Evolutionary conservation across 306 rosid species (phyloP), one percentile per base, ranked within the genome.

Genomic region (Cicer arietinum): DNA sequence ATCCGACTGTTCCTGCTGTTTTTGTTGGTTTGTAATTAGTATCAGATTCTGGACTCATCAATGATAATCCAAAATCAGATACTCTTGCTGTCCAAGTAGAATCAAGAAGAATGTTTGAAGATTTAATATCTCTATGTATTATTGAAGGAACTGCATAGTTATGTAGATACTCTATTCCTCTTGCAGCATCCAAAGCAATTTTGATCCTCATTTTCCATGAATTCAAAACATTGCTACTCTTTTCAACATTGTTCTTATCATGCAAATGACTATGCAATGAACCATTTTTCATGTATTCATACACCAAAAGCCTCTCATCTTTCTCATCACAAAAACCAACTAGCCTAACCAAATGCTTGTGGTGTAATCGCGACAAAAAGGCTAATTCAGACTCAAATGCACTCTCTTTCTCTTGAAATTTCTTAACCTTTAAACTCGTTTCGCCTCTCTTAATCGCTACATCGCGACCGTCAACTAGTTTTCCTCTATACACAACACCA

Each of bases 131-230:
- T 39, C 98, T 80, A 65, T 94, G 98, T 73, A 94, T 91, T 69
- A 94, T 94, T 0, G 97, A 84, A 12, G 97, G 98, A 47, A 94
- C 98, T n/a, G 98, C 98, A 45, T 94, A 94, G 20, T 83, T 90
- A 70, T 94, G 98, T 0, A 94, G 97, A 82, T 94, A 91, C 25
- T 94, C 98, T 9, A 94, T 94, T 64, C 98, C 98, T 78, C 98
- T 67, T 0, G 98, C 84, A 7, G 98, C 98, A 65, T 94, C 97
- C 66, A 94, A 59, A 0, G 97, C 97, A 12, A 94, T 82, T 16
- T 90, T 94, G 86, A 94, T 91, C 90, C 98, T 87, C 85, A 86
- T 80, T 75, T 85, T 91, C 98, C 98, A 94, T 0, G 86, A 84
- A 73, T 91, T 91, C 73, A 94, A 42, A 41, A 88, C 48, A 53